Evolutionary conservation across 768 basidiomycete genomes (phyloP).

Genomic region (Kwoniella mangroviensis): DNA sequence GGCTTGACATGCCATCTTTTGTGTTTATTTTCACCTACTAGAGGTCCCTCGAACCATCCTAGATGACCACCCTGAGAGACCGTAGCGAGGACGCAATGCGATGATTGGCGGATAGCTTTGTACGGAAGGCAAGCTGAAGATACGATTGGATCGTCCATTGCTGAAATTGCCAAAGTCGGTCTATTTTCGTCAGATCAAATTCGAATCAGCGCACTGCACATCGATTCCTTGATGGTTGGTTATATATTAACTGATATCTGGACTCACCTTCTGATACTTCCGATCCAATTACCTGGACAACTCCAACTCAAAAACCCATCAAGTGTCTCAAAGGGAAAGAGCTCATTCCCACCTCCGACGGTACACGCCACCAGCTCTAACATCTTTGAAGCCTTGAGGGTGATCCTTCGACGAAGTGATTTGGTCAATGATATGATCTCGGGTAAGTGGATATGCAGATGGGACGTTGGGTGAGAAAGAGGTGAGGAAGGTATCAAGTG

Average conservation of each 20-base stretch:
- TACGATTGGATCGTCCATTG: conserved; percentile 36
- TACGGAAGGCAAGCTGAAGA: conserved; percentile 31
- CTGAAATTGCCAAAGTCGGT: conserved; percentile 33
- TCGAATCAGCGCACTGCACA: not conserved
- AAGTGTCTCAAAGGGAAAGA: conserved; percentile 31
- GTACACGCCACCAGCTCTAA: conserved; percentile 32
- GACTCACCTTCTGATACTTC: conserved; percentile 24
- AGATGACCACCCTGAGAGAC: conserved; percentile 34
- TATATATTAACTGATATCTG: not conserved
- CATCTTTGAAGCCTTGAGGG: conserved; percentile 30
- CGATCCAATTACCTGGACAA: conserved; percentile 36
- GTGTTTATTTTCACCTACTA: conserved; percentile 26
- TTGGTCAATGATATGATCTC: conserved; percentile 24
- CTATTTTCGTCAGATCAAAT: not conserved
- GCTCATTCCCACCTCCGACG: conserved; percentile 33
- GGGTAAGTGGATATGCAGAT: conserved; percentile 26
- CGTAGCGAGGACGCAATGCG: conserved; percentile 33
- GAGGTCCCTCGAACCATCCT: conserved; percentile 38
- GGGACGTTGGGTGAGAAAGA: conserved; percentile 17
- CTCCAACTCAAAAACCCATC: conserved; percentile 36
- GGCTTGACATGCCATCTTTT: conserved; percentile 38
- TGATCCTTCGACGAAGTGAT: conserved; percentile 18
- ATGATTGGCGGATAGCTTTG: conserved; percentile 18
- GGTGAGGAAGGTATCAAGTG: conserved; percentile 25
- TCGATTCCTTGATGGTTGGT: not conserved